Evolutionary conservation across 345 rosid genomes (phyloP).

Genomic region (Populus deltoides): DNA sequence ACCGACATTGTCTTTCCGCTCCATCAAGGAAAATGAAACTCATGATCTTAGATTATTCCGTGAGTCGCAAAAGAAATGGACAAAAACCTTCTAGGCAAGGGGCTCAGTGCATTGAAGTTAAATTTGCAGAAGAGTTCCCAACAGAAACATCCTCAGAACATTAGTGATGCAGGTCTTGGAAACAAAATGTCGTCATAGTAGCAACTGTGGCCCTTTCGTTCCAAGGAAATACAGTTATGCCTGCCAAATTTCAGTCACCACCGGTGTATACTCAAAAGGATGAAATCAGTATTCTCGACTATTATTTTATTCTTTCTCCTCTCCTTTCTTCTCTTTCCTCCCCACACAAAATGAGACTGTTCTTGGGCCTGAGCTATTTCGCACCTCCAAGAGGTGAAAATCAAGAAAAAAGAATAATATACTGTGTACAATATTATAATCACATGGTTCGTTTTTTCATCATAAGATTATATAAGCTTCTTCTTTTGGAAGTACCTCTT

Average conservation of each 20-base stretch:
- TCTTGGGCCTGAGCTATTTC: not conserved
- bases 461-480: slow-evolving; percentile 58
- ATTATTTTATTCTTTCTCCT: not conserved
- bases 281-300: not conserved
- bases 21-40: not conserved
- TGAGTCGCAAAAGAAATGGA: no score
- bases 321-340: not conserved
- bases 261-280: no score
- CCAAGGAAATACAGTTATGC: no score
- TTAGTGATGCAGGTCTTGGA: not conserved
- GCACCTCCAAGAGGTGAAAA: not conserved
- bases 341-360: not conserved
- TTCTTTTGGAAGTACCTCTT: slow-evolving; percentile 76
- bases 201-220: no score
- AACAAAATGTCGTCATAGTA: no score
- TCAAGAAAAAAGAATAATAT: not conserved
- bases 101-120: not conserved
- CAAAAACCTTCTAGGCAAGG: not conserved
- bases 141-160: not conserved
- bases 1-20: no score
- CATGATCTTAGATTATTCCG: not conserved
- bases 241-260: no score
- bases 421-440: not conserved
- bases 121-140: not conserved
- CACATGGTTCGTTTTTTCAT: no score